Evolutionary conservation across 768 basidiomycete genomes (phyloP), one percentile per base, ranked within the genome.

Genomic region (Royoungia palumana): DNA sequence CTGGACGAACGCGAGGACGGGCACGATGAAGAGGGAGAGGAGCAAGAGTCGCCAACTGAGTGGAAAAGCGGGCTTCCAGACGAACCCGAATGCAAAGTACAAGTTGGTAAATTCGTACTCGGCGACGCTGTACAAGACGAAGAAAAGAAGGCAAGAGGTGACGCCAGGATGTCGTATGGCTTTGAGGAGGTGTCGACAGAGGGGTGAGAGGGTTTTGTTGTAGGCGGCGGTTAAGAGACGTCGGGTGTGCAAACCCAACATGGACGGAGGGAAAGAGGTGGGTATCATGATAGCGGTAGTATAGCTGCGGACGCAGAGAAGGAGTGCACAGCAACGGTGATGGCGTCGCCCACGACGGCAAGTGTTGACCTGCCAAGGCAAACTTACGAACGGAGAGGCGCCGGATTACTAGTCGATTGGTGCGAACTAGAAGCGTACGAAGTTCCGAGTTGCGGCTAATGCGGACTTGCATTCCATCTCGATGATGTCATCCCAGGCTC

Each of bases 11-110:
- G 61, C 41, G 7, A 63, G 35, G 5, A 21, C 6, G 8, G 61
- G 60, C 6, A 57, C 40, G 2, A 48, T 43, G 13, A 47, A 57
- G 28, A 63, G 25, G 2, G 35, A 49, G 21, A 61, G 10, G 42
- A 61, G 35, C 1, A 57, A 1, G 0, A 60, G 1, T 28, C 50
- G 61, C 60, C 60, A 61, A 27, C 49, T 63, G 5, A 32, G 16
- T 1, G 60, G 61, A 38, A 63, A 61, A 0, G 47, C 54, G 0
- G 54, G 51, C 30, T 41, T 47, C 61, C 61, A 61, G 35, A 63
- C 41, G 3, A 6, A 11, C 0, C n/a, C 46, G 0, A 36, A 2
- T 0, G 13, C 10, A 6, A 63, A 47, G 54, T 56, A 63, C 41
- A 35, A 25, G 1, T 16, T 1, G 7, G 46, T 42, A 32, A 60